phyloP scores from a whole-genome alignment of 495 filamentous ascomycete species.

The Venustampulla echinocandica region DNA sequence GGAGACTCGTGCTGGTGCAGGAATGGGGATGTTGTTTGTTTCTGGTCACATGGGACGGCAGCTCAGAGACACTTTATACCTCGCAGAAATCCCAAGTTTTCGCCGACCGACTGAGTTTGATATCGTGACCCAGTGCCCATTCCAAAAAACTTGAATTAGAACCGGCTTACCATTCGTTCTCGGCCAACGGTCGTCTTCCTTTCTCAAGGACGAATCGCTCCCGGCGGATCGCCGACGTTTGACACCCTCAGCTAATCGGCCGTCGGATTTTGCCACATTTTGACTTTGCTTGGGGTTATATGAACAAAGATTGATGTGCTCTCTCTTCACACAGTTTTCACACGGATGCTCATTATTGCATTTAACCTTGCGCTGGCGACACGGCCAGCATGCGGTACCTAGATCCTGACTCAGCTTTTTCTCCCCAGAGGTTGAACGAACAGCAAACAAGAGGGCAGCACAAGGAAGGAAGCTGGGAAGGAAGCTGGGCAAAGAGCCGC shows the following conservation, averaged over 20 bases:
- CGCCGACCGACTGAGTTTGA: too few species aligned
- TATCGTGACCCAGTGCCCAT: too few species aligned
- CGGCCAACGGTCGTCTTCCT: constrained; percentile 30
- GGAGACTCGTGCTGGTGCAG: too few species aligned
- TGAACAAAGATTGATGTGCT: constrained; percentile 62
- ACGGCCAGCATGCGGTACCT: constrained; percentile 64
- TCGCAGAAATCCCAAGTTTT: background rate
- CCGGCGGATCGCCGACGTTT: constrained; percentile 35
- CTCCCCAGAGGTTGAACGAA: background rate
- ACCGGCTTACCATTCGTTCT: constrained; percentile 26
- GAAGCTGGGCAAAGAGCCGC: background rate
- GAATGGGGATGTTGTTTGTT: too few species aligned
- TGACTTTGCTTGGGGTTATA: constrained; percentile 59
- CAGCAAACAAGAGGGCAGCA: too few species aligned
- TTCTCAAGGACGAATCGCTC: constrained; percentile 26
- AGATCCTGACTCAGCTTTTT: constrained; percentile 12
- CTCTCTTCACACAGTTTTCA: constrained; percentile 64
- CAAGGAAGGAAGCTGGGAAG: too few species aligned
- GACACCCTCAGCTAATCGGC: constrained; percentile 26
- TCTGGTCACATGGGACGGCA: too few species aligned
- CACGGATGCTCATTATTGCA: constrained; percentile 67
- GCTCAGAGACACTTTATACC: too few species aligned
- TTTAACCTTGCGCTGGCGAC: constrained; percentile 65
- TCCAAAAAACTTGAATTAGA: too few species aligned
- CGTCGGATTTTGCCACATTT: constrained; percentile 40